These are phyloP conservation scores for Entomortierella beljakovae DNA, from an alignment of 192 early-diverging fungal genomes.

Conservation along the genomic window DNA sequence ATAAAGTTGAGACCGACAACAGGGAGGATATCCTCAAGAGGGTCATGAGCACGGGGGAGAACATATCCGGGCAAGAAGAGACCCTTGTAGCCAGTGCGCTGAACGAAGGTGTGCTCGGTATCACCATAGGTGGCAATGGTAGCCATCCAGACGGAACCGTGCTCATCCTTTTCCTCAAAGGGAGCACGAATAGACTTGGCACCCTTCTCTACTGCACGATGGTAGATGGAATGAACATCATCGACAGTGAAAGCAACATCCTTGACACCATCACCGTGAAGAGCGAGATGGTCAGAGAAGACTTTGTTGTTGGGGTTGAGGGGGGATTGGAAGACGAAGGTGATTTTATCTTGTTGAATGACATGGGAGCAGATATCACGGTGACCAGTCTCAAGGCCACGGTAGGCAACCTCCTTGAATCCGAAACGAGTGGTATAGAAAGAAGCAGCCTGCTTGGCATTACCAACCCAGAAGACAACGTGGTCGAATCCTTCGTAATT, in stretches of 20 bases:
- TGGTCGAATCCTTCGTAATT: constrained; percentile 74
- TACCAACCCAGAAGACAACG: constrained; percentile 60
- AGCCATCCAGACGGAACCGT: constrained; percentile 92
- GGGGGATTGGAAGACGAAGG: constrained; percentile 93
- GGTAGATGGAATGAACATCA: constrained; percentile 82
- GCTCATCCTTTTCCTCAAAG: constrained; percentile 82
- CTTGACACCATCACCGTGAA: constrained; percentile 95
- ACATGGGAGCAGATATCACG: constrained; percentile 90
- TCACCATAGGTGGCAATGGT: constrained; percentile 96
- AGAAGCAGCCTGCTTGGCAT: constrained; percentile 80
- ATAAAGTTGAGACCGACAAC: constrained; percentile 77
- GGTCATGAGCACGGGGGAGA: constrained; percentile 56
- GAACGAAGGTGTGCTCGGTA: constrained; percentile 95
- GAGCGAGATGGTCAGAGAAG: constrained; percentile 75
- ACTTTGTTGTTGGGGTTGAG: constrained; percentile 83
- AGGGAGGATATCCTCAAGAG: constrained; percentile 72
- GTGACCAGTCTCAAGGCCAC: constrained; percentile 94
- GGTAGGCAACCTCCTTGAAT: constrained; percentile 93
- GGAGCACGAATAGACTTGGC: constrained; percentile 85
- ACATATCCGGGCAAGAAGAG: constrained; percentile 87
- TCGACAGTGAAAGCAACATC: constrained; percentile 96
- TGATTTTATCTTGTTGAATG: constrained; percentile 82
- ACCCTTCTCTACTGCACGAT: constrained; percentile 85
- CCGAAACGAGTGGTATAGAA: constrained; percentile 95
- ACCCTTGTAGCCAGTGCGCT: constrained; percentile 86